Base-by-base conservation (phyloP, 2,329 filamentous ascomycete genomes). In the Diaporthe longicolla region DNA sequence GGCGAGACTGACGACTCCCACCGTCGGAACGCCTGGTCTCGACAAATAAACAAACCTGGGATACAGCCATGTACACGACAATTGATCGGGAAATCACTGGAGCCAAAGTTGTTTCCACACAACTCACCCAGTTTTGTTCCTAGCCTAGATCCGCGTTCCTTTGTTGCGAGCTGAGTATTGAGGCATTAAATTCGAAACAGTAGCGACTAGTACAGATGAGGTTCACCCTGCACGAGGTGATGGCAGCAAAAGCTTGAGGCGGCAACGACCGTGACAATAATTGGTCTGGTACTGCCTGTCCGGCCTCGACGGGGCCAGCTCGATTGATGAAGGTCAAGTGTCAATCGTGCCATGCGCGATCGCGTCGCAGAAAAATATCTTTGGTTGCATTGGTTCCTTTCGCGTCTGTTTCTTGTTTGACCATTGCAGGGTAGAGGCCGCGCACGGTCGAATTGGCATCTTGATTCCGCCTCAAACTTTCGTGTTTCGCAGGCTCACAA, bases 351-450 rank as follows among this genome's bases (percentile, higher is more conserved):
- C 45, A 19, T 50, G 45, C 63, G 63, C 63, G 45, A 21, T 66
- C 63, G 63, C 63, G 63, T 66, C 63, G 63, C 63, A 66, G 45
- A 52, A 26, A 52, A 66, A 52, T 66, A 52, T 52, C 29, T 40
- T 66, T 6, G 45, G 63, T 54, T 52, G 48, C 45, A 66, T 40
- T 66, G 63, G 45, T 52, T 52, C 45, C 63, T 40, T 52, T 29
- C 63, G 63, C 63, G 63, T 66, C 48, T 66, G 63, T 66, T 66
- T 66, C 61, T 52, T 50, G 61, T 66, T 50, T 65, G 61, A 65
- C 43, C 29, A 66, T 66, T 66, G 63, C 63, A 66, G 21, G 63
- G 45, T 37, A 37, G 17, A 26, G 29, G 32, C 29, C 19, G 63
- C 63, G 63, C 63, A 66, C 63, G 63, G 63, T 37, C 45, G 54